Base-by-base conservation (phyloP, 2,329 filamentous ascomycete species). In the Basipetospora sp. region DNA sequence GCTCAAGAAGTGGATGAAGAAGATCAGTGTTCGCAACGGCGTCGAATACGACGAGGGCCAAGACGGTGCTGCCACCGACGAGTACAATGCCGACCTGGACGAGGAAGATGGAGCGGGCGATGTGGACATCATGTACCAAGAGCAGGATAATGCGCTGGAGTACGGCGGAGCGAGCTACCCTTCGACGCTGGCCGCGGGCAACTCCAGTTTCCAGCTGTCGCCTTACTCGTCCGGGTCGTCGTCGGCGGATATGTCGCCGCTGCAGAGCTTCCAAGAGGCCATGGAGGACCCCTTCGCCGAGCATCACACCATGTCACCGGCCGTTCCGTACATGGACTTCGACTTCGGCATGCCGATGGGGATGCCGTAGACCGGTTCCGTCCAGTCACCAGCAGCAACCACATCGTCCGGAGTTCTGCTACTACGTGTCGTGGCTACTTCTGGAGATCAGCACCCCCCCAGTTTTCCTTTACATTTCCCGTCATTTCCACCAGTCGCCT, bases 1-100 rank as follows among this genome's bases (percentile, higher is more conserved):
- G 40, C 56, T 77, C 43, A 73, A 73, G 57, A 57, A 61, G 38
- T 79, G 72, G 74, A 71, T 77, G 59, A 56, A 61, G 14, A 66
- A 73, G 50, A 59, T 71, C 31, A 55, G 54, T 27, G 67, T 65
- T 42, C 49, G 53, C 41, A 31, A 36, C 14, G 29, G 28, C 14
- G 17, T 17, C 32, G 19, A 30, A 16, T 13, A 31, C 28, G 22
- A 31, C 20, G 36, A 25, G 26, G 30, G 25, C 22, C 31, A 35
- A n/a, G 33, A 16, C 15, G 32, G 29, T 5, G 26, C 13, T 29
- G 26, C 22, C 19, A 22, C 19, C 3, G 19, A 11, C 18, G 27
- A 31, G 6, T 17, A 38, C 14, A 38, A 31, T 26, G 36, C n/a
- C n/a, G n/a, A 29, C 14, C 20, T 33, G 6, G 15, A 20, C 27